Conservation (phyloP, 768 basidiomycete genomes). For the Hygrophoropsis aurantiaca region DNA sequence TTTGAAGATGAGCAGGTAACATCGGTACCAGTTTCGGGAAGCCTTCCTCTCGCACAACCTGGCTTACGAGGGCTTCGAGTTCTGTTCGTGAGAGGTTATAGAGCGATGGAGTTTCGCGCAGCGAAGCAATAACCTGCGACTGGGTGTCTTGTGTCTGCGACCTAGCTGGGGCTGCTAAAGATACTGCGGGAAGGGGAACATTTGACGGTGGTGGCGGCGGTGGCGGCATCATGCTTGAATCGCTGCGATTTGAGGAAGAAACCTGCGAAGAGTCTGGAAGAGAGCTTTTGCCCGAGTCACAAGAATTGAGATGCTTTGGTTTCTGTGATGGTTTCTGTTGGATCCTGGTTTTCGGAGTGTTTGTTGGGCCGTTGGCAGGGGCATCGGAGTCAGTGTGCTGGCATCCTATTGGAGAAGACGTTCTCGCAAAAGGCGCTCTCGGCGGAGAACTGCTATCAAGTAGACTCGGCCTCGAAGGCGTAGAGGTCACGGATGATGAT, state of each 20-base stretch:
- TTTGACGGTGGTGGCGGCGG: constrained; percentile 27
- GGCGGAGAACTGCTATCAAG: not conserved
- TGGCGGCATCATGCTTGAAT: constrained; percentile 27
- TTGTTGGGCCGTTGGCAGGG: no score
- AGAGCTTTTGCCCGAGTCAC: constrained; percentile 12
- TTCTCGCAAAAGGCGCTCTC: not conserved
- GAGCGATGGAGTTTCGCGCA: constrained; percentile 47
- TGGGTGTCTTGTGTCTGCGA: constrained; percentile 6
- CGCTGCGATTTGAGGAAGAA: constrained; percentile 23
- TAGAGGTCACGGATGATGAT: not conserved
- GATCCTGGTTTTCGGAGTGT: no score
- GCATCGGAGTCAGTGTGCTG: not conserved
- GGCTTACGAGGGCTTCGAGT: constrained; percentile 57
- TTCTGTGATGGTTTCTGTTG: no score
- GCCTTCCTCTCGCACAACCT: constrained; percentile 72
- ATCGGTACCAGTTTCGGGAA: constrained; percentile 69
- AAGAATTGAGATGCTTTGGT: not conserved
- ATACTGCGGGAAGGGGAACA: constrained; percentile 8
- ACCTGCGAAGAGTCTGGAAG: constrained; percentile 34
- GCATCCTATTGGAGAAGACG: not conserved
- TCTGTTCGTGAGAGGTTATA: constrained; percentile 51
- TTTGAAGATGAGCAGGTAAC: not conserved
- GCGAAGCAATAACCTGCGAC: constrained; percentile 33
- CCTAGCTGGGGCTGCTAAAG: constrained; percentile 7
- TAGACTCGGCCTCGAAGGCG: not conserved